phyloP scores from a whole-genome alignment of 768 basidiomycete species.

The Lactarius deliciosus region DNA sequence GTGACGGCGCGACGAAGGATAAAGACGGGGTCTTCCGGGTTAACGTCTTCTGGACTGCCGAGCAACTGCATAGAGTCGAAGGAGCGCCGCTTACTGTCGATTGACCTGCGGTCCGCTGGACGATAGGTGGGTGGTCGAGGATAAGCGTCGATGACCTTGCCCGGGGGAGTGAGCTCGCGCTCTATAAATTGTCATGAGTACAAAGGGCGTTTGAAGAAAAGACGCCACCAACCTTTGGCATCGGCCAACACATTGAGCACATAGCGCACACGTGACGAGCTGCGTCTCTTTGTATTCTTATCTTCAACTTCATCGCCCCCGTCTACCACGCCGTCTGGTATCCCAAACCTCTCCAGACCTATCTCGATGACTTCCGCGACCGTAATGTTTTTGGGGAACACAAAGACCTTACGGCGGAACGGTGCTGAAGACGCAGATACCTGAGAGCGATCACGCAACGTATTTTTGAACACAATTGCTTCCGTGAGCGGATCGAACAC shows the following conservation, averaged over 20 bases:
- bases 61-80: constrained; percentile 74
- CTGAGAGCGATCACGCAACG: constrained; percentile 56
- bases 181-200: constrained; percentile 47
- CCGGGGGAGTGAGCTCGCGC: constrained; percentile 72
- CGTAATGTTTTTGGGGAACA: constrained; percentile 91
- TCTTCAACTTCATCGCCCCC: constrained; percentile 98
- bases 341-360: constrained; percentile 90
- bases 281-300: constrained; percentile 78
- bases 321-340: constrained; percentile 95
- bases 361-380: constrained; percentile 96
- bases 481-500: constrained; percentile 90
- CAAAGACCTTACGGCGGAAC: constrained; percentile 77
- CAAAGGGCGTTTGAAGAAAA: constrained; percentile 2
- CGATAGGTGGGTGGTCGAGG: constrained; percentile 70
- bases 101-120: constrained; percentile 56
- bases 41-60: constrained; percentile 71
- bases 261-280: constrained; percentile 78
- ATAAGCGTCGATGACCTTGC: constrained; percentile 84
- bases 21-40: constrained; percentile 84
- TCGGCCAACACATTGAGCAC: constrained; percentile 59
- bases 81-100: constrained; percentile 78
- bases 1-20: constrained; percentile 80
- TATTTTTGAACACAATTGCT: constrained; percentile 86
- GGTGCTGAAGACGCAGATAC: constrained; percentile 46
- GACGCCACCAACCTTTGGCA: constrained; percentile 58